These are phyloP conservation scores for Debaryomycetaceae sp. DNA, from an alignment of 1,139 yeast species.

Conservation along the genomic window DNA sequence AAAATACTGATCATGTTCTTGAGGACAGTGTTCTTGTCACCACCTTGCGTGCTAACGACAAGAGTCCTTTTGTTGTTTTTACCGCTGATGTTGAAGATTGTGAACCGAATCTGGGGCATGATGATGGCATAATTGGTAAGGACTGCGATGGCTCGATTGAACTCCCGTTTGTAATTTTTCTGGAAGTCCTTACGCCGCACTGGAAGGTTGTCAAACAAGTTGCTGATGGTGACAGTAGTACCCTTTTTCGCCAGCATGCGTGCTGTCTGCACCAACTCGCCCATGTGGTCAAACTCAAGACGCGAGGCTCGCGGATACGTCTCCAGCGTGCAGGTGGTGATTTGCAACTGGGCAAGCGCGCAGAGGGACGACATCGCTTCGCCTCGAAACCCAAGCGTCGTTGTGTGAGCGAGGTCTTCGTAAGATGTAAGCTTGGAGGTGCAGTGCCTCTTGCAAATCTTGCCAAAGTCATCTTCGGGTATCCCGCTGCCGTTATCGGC, in stretches of 20 bases:
- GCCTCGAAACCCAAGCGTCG: slow-evolving; percentile 77
- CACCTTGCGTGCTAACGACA: slow-evolving; percentile 50
- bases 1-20: slow-evolving; percentile 64
- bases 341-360: slow-evolving; percentile 49
- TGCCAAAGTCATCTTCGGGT: slow-evolving; percentile 48
- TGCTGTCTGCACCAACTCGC: slow-evolving; percentile 36
- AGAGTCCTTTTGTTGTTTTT: slow-evolving; percentile 44
- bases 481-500: slow-evolving; percentile 82
- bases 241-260: slow-evolving; percentile 56
- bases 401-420: slow-evolving; percentile 50
- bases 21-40: slow-evolving; percentile 20
- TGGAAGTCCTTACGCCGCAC: slow-evolving; percentile 70
- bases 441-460: slow-evolving; percentile 65
- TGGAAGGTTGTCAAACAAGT: slow-evolving; percentile 62
- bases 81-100: slow-evolving; percentile 46
- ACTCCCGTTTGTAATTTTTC: slow-evolving; percentile 68
- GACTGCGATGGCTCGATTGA: slow-evolving; percentile 55
- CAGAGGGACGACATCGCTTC: slow-evolving; percentile 79
- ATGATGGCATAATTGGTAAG: slow-evolving; percentile 70
- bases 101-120: slow-evolving; percentile 51
- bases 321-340: slow-evolving; percentile 51
- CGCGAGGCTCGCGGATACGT: slow-evolving; percentile 55
- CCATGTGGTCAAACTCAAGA: slow-evolving; percentile 51
- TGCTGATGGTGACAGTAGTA: slow-evolving; percentile 48
- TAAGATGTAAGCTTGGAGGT: slow-evolving; percentile 72